Base-by-base conservation (phyloP, 1,139 yeast genomes). In the Geotrichum phurueaensis region DNA sequence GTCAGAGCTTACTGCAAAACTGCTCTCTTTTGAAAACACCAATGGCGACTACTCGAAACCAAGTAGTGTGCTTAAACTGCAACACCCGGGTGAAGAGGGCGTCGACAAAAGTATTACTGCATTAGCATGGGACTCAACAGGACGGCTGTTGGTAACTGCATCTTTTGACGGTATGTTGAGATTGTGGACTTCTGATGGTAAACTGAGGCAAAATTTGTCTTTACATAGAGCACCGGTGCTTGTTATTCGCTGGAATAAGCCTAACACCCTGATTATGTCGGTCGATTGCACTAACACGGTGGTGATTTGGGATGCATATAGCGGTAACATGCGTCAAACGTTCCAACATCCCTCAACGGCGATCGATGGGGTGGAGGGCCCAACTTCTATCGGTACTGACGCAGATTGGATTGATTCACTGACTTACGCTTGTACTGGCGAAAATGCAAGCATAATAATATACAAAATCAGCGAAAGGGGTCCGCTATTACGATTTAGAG, bases 321-420 rank as follows among this genome's bases (percentile, higher is more conserved):
- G 81, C 1, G 86, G 86, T 0, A 78, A 78, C 27, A 77, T 82
- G 2, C 66, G 78, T 12, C 68, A 66, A 51, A 60, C 61, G 1
- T 66, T 65, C 56, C 66, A 63, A 45, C 66, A 59, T 52, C 31
- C 54, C 25, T 45, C 51, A 20, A 33, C 33, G 55, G 43, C 29
- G 23, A 49, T 58, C 9, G 49, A 43, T n/a, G 54, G 54, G 22
- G 33, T 51, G 20, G 60, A 54, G 12, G 56, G 54, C 2, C 25
- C 31, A 1, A 57, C 59, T 43, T 54, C 62, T 33, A 58, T 75
- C 18, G 85, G 86, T 2, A 75, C 81, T 1, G 86, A 83, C 67
- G 79, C 84, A 2, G 83, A 85, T 65, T 91, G 97, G 97, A 77
- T 90, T 23, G 87, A 84, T 66, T 83, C 82, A 49, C 75, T 77